A percentile compares a stretch with the other conserved stretches of the same genome.
These are phyloP conservation scores for Rhizodiscina lignyota DNA, from an alignment of 495 filamentous ascomycete species.

Conservation along the genomic window DNA sequence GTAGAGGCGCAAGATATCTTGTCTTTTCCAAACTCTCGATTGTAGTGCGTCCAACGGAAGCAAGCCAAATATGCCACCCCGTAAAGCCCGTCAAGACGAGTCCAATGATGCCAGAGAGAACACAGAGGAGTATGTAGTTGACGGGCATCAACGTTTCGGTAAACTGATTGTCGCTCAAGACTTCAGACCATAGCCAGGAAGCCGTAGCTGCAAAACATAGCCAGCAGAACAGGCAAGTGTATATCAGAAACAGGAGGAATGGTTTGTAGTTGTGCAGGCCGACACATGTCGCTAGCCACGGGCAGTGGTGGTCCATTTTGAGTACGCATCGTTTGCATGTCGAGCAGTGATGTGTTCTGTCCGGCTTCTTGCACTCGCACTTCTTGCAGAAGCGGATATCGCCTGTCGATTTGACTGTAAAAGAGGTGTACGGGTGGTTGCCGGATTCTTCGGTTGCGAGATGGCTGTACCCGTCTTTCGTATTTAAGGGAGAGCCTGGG, in stretches of 20 bases:
- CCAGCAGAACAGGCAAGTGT: constrained; percentile 75
- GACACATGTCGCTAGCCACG: constrained; percentile 92
- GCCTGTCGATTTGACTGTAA: constrained; percentile 82
- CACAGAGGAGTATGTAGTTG: constrained; percentile 74
- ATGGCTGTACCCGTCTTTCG: constrained; percentile 37
- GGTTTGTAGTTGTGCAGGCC: constrained; percentile 90
- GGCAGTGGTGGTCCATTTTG: constrained; percentile 99
- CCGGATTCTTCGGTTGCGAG: constrained; percentile 45
- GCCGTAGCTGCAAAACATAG: constrained; percentile 56
- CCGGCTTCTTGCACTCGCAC: constrained; percentile 82
- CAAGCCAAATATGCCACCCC: constrained; percentile 78
- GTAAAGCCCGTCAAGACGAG: constrained; percentile 82
- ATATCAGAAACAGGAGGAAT: constrained; percentile 86
- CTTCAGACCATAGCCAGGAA: constrained; percentile 65
- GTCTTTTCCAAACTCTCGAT: constrained; percentile 94
- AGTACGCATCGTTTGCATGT: constrained; percentile 83
- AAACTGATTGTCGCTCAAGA: constrained; percentile 45
- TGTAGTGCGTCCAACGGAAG: constrained; percentile 64
- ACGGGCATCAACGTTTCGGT: constrained; percentile 64
- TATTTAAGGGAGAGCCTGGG: constrained; percentile 49
- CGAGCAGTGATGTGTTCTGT: constrained; percentile 92
- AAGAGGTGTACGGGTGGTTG: constrained; percentile 39
- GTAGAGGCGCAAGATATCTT: constrained; percentile 67
- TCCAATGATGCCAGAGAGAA: constrained; percentile 79
- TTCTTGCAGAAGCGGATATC: constrained; percentile 89